A percentile compares a stretch with the other conserved stretches of the same genome.
phyloP scores from a whole-genome alignment of 805 yeast genomes.

The Brettanomyces bruxellensis region DNA sequence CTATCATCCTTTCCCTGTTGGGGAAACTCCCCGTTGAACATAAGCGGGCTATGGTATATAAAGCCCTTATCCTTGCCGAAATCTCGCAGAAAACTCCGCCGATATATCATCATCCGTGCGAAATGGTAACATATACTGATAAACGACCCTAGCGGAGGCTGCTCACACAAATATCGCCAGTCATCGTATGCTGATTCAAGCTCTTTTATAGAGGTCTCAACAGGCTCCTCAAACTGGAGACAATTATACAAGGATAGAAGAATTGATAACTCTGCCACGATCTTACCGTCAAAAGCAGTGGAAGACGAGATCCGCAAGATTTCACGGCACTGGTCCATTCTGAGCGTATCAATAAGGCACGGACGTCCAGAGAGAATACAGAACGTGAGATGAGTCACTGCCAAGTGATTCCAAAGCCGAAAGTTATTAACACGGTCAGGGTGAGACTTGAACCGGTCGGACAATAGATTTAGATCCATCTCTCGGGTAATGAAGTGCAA shows the following conservation, averaged over 20 bases:
- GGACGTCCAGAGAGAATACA: constrained; percentile 61
- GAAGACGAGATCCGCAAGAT: constrained; percentile 51
- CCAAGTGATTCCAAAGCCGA: constrained; percentile 63
- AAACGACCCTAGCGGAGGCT: constrained; percentile 8
- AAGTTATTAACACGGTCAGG: constrained; percentile 33
- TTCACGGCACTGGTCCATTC: constrained; percentile 50
- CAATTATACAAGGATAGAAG: constrained; percentile 51
- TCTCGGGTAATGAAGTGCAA: constrained; percentile 52
- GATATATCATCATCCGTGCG: constrained; percentile 16
- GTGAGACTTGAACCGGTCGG: constrained; percentile 17
- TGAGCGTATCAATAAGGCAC: constrained; percentile 53
- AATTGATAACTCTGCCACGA: constrained; percentile 62
- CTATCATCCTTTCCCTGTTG: background rate
- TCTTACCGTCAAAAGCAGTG: constrained; percentile 64
- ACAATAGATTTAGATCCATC: constrained; percentile 21
- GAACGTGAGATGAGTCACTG: constrained; percentile 51
- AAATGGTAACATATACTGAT: constrained; percentile 13
- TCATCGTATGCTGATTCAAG: constrained; percentile 14
- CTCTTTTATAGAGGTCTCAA: constrained; percentile 15
- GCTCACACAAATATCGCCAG: constrained; percentile 20
- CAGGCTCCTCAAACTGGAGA: constrained; percentile 31
- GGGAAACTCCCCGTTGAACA: background rate
- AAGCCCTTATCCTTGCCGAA: constrained; percentile 17
- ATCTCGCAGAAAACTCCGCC: constrained; percentile 15
- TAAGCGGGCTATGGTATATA: background rate